Conservation (phyloP, 23 red algal species). For the Gracilariopsis chorda region DNA sequence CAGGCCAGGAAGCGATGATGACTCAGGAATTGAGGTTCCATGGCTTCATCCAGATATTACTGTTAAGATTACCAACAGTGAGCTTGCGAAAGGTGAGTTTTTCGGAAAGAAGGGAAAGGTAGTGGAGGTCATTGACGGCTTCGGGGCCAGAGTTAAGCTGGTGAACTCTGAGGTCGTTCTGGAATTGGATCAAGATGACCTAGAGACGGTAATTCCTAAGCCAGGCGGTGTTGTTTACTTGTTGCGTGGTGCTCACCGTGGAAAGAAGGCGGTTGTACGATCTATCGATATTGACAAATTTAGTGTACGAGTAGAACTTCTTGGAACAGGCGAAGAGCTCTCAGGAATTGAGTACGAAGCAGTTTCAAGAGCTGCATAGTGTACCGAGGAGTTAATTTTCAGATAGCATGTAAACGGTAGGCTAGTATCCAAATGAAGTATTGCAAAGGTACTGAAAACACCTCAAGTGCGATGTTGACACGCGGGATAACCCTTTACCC, state of each 20-base stretch:
- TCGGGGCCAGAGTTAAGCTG: conserved; percentile 30
- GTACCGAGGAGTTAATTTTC: too few species aligned
- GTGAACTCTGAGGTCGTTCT: conserved; percentile 17
- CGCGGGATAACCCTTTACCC: too few species aligned
- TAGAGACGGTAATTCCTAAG: conserved; percentile 65
- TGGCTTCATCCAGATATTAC: conserved; percentile 43
- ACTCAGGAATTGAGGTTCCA: not conserved
- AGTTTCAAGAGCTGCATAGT: conserved; percentile 16
- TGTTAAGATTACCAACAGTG: conserved; percentile 43
- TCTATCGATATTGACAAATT: conserved; percentile 58
- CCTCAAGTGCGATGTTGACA: too few species aligned
- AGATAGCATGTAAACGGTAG: too few species aligned
- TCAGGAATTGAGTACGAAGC: conserved; percentile 38
- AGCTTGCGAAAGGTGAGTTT: conserved; percentile 24
- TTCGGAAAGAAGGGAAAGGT: conserved; percentile 42
- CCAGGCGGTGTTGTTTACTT: conserved; percentile 44
- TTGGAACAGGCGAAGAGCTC: conserved; percentile 16
- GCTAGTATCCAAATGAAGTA: too few species aligned
- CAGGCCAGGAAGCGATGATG: not conserved
- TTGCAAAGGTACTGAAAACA: too few species aligned
- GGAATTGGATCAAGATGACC: conserved; percentile 69
- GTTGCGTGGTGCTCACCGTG: conserved; percentile 10
- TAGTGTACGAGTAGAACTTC: conserved; percentile 13
- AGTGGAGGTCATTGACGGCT: conserved; percentile 37
- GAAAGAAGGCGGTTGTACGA: conserved; percentile 23